phyloP scores from a whole-genome alignment of 306 rosid species.

The Hippophae gyantsensis region DNA sequence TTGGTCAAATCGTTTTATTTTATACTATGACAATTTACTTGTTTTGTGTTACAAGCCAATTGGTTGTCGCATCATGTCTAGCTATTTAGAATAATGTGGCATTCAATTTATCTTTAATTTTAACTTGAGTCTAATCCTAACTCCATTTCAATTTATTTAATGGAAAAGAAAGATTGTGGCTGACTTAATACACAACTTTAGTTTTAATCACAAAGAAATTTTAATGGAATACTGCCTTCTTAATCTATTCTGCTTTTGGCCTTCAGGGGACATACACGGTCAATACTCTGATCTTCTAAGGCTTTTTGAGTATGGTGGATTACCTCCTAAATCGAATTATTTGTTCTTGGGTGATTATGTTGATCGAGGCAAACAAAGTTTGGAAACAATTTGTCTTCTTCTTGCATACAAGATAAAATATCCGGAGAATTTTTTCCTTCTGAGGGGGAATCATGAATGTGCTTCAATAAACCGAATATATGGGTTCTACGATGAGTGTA shows the following conservation, averaged over 20 bases:
- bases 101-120: not conserved
- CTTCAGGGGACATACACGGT: slow-evolving; percentile 88
- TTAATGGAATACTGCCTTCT: not conserved
- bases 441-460: slow-evolving; percentile 96
- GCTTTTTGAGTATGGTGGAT: slow-evolving; percentile 92
- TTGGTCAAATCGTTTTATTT: not conserved
- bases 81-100: too few relatives aligned
- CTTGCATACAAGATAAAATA: slow-evolving; percentile 82
- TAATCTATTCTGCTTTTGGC: slow-evolving; percentile 9
- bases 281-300: slow-evolving; percentile 90
- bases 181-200: not conserved
- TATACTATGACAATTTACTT: not conserved
- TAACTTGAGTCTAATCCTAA: not conserved
- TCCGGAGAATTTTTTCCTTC: slow-evolving; percentile 80
- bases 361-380: slow-evolving; percentile 92
- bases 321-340: slow-evolving; percentile 89
- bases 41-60: not conserved
- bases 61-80: not conserved
- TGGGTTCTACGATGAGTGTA: slow-evolving; percentile 96
- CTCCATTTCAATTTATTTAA: too few relatives aligned
- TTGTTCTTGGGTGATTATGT: slow-evolving; percentile 94
- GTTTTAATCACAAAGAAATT: not conserved
- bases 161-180: not conserved
- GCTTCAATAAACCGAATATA: slow-evolving; percentile 93
- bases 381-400: slow-evolving; percentile 91